Base-by-base conservation (phyloP, 257 asterid genomes). In the Cinchona pubescens region DNA sequence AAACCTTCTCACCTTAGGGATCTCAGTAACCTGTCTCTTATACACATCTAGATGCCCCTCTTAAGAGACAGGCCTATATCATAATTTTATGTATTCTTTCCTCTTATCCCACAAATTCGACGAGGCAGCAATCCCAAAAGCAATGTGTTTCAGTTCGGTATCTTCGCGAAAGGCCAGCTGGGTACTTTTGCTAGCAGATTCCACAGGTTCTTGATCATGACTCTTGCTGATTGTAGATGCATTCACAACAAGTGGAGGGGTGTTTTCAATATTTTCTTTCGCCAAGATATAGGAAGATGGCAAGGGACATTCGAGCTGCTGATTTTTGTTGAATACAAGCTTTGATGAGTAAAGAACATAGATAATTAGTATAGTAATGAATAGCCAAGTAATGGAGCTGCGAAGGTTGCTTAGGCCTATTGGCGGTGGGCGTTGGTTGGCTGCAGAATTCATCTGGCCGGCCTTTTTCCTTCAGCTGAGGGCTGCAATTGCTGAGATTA, bases 31-130 rank as follows among this genome's bases (percentile, higher is more conserved):
- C n/a, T n/a, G n/a, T n/a, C n/a, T n/a, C n/a, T n/a, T n/a, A n/a
- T n/a, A n/a, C n/a, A n/a, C n/a, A n/a, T n/a, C n/a, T n/a, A n/a
- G n/a, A n/a, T 13, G 87, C 88, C 37, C 96, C 98, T 49, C 97
- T 79, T 25, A n/a, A n/a, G n/a, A n/a, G n/a, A n/a, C n/a, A n/a
- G 91, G 91, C 71, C 81, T 83, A 94, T 92, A 91, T 97, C 98
- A 91, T 38, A 86, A 71, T 68, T 91, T 91, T 15, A 88, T 84
- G 67, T 91, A 93, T 61, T 88, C 90, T 48, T 93, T 93, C 73
- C 97, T 83, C 51, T 74, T 64, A 7, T 76, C 79, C 97, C 97
- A 93, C 15, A 93, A 83, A 21, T 71, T 84, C 0, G 90, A 78
- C 0, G 96, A 93, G 0, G 89, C 97, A 0, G 97, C 97, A 16